Base-by-base conservation (phyloP, 169 alveolate species). In the Plasmodium reichenowi region DNA sequence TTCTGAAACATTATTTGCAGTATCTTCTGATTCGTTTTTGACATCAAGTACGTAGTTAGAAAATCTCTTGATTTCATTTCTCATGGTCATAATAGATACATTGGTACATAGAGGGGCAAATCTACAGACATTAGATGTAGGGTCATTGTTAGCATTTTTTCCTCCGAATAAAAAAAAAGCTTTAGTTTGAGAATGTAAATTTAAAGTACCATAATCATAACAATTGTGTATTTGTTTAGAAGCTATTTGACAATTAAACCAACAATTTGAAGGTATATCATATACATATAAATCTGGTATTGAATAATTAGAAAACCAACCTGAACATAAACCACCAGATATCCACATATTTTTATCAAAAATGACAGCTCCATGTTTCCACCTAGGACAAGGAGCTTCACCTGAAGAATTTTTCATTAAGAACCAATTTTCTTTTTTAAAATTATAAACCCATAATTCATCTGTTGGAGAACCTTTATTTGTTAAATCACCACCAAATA, bases 141-240 rank as follows among this genome's bases (percentile, higher is more conserved):
- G 92, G 8, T 85, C 92, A 17, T 85, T 85, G 50, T 68, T 72
- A 20, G 72, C 50, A 85, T 85, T 85, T 45, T 72, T 85, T 5
- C 92, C 92, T 22, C 92, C 92, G 64, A 85, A 85, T 48, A 85
- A 58, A 71, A 85, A 85, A 64, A 85, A 85, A 60, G 92, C 92
- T 63, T 52, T 85, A 26, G 92, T 85, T 72, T 68, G 66, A 5
- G 92, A 43, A 70, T 85, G 92, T 38, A 85, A 64, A 71, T 85
- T 85, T 60, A 85, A 85, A 12, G 92, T 68, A 59, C 92, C 92
- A 85, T 71, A 85, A 71, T 85, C 92, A 72, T 85, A 85, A 60
- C 92, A 85, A 47, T 62, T 58, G 22, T 85, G 73, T 13, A 85
- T 85, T 12, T 85, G 68, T 47, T 85, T 85, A 26, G 92, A 85